Base-by-base conservation (phyloP, 192 early-diverging fungal genomes). In the Coemansia sp. region DNA sequence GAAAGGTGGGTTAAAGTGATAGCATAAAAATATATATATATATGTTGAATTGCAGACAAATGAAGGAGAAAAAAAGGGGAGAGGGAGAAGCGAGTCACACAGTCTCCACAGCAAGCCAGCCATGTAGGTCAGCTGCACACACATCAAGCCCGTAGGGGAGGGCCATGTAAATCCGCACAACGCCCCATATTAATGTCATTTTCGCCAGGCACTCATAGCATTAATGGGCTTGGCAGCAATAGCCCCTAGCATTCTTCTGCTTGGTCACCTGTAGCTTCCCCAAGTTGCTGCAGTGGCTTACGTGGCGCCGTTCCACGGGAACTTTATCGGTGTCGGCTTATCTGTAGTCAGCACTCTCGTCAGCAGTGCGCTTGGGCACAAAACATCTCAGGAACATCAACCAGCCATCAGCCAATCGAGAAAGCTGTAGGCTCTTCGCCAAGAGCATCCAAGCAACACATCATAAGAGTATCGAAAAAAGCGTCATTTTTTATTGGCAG, bases 81-180 rank as follows among this genome's bases (percentile, higher is more conserved):
- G 20, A 36, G n/a, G 46, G 48, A 51, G 48, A 51, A 51, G 43
- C 43, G 9, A 45, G 48, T 51, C 48, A 51, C 48, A 51, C 45
- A 48, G 45, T 48, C 45, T 23, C 48, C 48, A 51, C 3, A 23
- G 11, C n/a, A 45, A 5, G 14, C 23, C 23, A 51, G 13, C 8
- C 48, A 51, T 26, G 48, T 51, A 51, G 48, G 48, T 51, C 48
- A 51, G 23, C 48, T 51, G 48, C 48, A 51, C 48, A 51, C 48
- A 28, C 48, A 26, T 24, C 10, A 48, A 23, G 23, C 24, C 48
- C 24, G 48, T 51, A 42, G 16, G n/a, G n/a, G 16, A 42, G 39
- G 39, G 16, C 13, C 39, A 42, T 16, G 43, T 45, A 45, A 45
- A 45, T 45, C 43, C 43, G 43, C 43, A 7, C 43, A 45, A 18